Base-by-base conservation (phyloP, 305 asterid genomes). In the Fraxinus dipetala region DNA sequence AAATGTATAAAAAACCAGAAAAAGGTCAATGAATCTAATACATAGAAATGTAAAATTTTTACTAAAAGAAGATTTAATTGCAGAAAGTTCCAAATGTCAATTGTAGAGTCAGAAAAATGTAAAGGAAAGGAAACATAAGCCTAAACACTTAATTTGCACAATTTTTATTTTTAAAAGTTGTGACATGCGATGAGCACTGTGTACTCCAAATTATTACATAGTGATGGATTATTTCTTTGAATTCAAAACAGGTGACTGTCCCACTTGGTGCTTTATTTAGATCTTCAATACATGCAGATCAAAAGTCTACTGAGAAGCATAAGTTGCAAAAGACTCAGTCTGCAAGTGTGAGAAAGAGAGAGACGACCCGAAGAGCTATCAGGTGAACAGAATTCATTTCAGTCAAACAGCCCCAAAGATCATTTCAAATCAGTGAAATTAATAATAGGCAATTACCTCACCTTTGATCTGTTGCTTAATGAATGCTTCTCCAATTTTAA, bases 401-500 rank as follows among this genome's bases (percentile, higher is more conserved):
- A 56, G 84, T 80, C 45, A 30, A 38, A 77, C 72, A 43, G 35
- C 30, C 72, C 54, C 75, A 79, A 73, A 61, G 70, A 63, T 67
- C 79, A 48, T 59, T 69, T 82, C 34, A 61, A 78, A 73, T 22
- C 78, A 76, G 73, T 28, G 79, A 26, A 32, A 77, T 56, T 51
- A 85, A 83, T 76, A 78, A 36, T 31, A 61, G 6, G 40, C 10
- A 9, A 69, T 40, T 40, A 75, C 28, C 67, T 83, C 63, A 89
- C 99, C 99, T 90, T 88, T 88, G 35, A 90, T 79, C 91, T 94
- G 99, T 70, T 88, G 84, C 81, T 69, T 87, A 59, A 96, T 90
- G 87, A 94, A 96, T 31, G 99, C 94, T 86, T 90, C 96, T 81
- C 99, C 98, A 84, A 96, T 93, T 87, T 92, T 85, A 31, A 90